Evolutionary conservation across 2,329 filamentous ascomycete genomes (phyloP).

Genomic region (Pestalotiopsis sp.): DNA sequence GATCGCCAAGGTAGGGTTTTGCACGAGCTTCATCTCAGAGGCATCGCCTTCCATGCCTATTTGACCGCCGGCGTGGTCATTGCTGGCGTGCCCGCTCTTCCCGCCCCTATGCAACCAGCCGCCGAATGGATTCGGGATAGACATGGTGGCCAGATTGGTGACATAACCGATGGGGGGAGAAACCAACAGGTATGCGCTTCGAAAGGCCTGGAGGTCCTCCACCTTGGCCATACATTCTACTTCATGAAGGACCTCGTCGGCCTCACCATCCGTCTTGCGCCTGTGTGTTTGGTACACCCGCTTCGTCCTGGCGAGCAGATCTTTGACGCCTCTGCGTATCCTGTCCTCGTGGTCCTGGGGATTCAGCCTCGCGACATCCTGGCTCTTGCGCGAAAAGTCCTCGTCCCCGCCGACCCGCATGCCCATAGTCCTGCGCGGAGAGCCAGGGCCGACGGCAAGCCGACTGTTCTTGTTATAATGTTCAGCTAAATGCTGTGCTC

Average conservation of each 20-base stretch:
- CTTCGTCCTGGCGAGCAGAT: conserved; percentile 45
- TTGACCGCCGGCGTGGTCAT: background rate
- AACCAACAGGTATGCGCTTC: conserved; percentile 62
- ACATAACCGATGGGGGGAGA: conserved; percentile 67
- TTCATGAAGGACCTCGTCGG: conserved; percentile 18
- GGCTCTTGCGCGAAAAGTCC: conserved; percentile 37
- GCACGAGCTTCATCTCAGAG: conserved; percentile 57
- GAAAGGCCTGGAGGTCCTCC: conserved; percentile 36
- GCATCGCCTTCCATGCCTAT: conserved; percentile 6
- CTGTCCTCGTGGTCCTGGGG: conserved; percentile 50
- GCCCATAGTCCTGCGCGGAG: conserved; percentile 37
- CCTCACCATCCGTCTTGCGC: conserved; percentile 14
- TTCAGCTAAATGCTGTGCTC: conserved; percentile 68
- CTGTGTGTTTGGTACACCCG: conserved; percentile 25
- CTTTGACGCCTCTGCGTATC: conserved; percentile 48
- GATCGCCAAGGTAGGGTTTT: conserved; percentile 65
- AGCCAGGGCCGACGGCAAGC: conserved; percentile 30
- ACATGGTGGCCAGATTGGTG: conserved; percentile 64
- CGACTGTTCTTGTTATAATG: conserved; percentile 54
- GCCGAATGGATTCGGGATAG: conserved; percentile 40
- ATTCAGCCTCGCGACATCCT: conserved; percentile 37
- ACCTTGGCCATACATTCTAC: conserved; percentile 29
- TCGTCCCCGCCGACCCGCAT: conserved; percentile 55
- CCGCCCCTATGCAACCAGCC: conserved; percentile 21
- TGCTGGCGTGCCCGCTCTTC: conserved; percentile 10